Conservation (phyloP, 202 grass and related monocot genomes). For the Panicum virgatum region DNA sequence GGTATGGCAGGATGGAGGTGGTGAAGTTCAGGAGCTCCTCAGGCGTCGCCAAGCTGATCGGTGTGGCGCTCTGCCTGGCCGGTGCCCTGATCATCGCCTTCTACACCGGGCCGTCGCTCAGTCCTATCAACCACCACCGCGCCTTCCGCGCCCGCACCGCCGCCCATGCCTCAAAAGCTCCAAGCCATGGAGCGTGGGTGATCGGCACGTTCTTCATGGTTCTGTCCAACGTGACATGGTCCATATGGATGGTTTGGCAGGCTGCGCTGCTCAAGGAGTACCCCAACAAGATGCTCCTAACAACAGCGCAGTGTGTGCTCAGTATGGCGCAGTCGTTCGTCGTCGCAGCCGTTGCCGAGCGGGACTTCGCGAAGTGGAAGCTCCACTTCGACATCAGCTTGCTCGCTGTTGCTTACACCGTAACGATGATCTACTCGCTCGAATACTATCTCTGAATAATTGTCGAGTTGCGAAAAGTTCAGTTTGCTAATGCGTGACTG, state of each 20-base stretch:
- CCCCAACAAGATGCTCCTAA: slow-evolving; percentile 60
- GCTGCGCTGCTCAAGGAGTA: slow-evolving; percentile 54
- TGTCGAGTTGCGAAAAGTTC: too few relatives aligned
- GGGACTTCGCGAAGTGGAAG: slow-evolving; percentile 63
- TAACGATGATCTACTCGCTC: not conserved
- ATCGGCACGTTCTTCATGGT: slow-evolving; percentile 64
- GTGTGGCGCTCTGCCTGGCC: slow-evolving; percentile 53
- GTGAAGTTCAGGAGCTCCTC: slow-evolving; percentile 50
- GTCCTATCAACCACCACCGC: slow-evolving; percentile 51
- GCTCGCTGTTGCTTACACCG: not conserved
- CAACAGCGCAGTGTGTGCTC: slow-evolving; percentile 46
- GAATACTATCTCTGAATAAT: too few relatives aligned
- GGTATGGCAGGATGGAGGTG: slow-evolving; percentile 51
- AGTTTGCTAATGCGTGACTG: not conserved
- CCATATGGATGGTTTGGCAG: slow-evolving; percentile 69
- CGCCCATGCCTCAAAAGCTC: not conserved
- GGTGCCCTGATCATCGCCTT: slow-evolving; percentile 59
- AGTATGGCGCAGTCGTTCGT: slow-evolving; percentile 50
- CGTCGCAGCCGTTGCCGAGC: slow-evolving; percentile 40
- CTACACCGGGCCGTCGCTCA: slow-evolving; percentile 51
- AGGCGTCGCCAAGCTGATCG: slow-evolving; percentile 49
- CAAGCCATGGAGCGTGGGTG: slow-evolving; percentile 38
- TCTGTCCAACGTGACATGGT: slow-evolving; percentile 41
- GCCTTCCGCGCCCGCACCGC: not conserved
- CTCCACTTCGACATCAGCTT: slow-evolving; percentile 20